These are phyloP conservation scores for Oryza meridionalis DNA, from an alignment of 176 grass and related monocot species.

Conservation along the genomic window DNA sequence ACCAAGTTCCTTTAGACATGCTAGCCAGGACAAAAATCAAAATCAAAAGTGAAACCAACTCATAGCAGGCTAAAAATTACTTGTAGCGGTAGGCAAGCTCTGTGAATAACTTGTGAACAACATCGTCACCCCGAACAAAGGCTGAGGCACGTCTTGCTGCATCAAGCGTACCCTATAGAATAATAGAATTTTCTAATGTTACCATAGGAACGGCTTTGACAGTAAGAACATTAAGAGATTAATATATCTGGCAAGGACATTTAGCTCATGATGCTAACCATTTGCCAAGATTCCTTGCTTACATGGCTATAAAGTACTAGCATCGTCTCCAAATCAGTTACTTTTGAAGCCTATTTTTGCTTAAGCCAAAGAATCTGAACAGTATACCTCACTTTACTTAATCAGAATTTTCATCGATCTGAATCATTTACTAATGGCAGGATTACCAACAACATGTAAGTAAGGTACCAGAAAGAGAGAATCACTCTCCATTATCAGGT, in stretches of 20 bases:
- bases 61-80: slow-evolving; percentile 35
- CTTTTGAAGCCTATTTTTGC: background rate
- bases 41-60: background rate
- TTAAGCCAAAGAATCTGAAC: background rate
- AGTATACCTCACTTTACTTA: background rate
- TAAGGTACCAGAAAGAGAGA: background rate
- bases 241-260: background rate
- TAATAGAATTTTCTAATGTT: slow-evolving; percentile 33
- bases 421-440: background rate
- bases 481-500: background rate
- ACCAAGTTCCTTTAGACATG: background rate
- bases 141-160: slow-evolving; percentile 70
- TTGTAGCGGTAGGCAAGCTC: slow-evolving; percentile 89
- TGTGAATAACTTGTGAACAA: slow-evolving; percentile 92
- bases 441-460: background rate
- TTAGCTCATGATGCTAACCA: too few relatives aligned
- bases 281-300: background rate
- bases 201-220: background rate
- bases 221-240: slow-evolving; percentile 19
- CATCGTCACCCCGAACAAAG: slow-evolving; percentile 89
- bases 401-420: background rate
- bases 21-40: background rate
- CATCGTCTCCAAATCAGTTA: background rate
- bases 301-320: background rate
- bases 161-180: slow-evolving; percentile 65